phyloP scores from a whole-genome alignment of 2,329 filamentous ascomycete genomes.

The Cadophora gregata region DNA sequence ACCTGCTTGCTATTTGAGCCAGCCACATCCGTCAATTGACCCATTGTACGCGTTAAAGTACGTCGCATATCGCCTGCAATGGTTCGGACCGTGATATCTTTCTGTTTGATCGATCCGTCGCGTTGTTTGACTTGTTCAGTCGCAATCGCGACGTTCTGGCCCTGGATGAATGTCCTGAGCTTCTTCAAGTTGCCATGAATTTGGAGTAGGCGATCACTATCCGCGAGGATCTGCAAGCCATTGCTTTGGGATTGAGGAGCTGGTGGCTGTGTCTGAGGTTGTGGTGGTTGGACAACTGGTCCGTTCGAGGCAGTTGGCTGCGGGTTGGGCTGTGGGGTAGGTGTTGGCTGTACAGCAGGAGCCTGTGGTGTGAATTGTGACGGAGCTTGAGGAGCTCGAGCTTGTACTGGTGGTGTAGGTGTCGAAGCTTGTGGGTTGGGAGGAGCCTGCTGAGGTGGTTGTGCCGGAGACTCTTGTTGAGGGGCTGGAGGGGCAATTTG shows the following conservation, averaged over 20 bases:
- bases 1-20: conserved; percentile 65
- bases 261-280: background rate
- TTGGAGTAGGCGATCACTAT: conserved; percentile 54
- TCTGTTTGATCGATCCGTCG: background rate
- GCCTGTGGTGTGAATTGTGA: background rate
- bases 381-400: background rate
- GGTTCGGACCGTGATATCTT: conserved; percentile 59
- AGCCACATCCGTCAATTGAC: conserved; percentile 72
- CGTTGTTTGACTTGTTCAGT: conserved; percentile 3
- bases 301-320: background rate
- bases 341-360: conserved; percentile 5
- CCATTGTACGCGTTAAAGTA: conserved; percentile 73
- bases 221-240: conserved; percentile 34
- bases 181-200: conserved; percentile 73
- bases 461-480: conserved; percentile 1
- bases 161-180: conserved; percentile 56
- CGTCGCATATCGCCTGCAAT: conserved; percentile 75
- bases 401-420: background rate
- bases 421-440: background rate
- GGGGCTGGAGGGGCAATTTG: conserved; percentile 11
- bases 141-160: background rate
- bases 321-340: background rate
- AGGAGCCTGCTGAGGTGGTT: background rate
- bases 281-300: conserved; percentile 16
- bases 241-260: background rate